These are phyloP conservation scores for Chondrus crispus DNA, from an alignment of 23 red algal species.

Conservation along the genomic window DNA sequence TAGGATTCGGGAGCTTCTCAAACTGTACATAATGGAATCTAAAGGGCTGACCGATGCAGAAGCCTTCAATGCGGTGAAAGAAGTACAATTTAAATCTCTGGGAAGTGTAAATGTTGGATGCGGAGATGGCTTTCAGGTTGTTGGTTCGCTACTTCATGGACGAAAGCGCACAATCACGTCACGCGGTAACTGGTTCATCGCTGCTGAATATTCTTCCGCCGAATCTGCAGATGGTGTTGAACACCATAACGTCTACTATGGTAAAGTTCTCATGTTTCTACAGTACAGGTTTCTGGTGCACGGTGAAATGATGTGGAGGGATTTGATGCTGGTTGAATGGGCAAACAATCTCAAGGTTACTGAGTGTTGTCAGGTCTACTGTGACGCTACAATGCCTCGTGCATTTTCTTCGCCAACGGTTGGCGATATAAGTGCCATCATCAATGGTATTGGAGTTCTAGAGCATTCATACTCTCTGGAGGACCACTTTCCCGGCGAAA, in stretches of 20 bases:
- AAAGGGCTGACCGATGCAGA: neutral
- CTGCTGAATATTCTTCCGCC: neutral
- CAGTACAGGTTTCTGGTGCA: neutral
- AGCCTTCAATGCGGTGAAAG: neutral
- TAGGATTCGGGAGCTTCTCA: neutral
- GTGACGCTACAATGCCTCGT: neutral
- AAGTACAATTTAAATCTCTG: neutral
- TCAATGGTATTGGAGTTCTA: neutral
- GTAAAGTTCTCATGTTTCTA: neutral
- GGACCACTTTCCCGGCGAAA: neutral
- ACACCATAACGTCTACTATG: neutral
- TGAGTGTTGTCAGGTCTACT: neutral
- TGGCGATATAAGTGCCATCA: neutral
- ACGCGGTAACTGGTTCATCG: neutral
- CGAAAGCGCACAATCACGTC: neutral
- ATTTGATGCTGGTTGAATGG: neutral
- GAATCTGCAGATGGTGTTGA: neutral
- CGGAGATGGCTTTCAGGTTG: neutral
- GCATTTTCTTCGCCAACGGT: neutral
- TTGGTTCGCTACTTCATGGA: neutral
- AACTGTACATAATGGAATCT: neutral
- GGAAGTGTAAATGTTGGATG: neutral
- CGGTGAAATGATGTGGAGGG: neutral
- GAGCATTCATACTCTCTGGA: neutral
- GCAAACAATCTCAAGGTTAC: neutral